Evolutionary conservation across 2,329 filamentous ascomycete genomes (phyloP), one percentile per base, ranked within the genome.

Genomic region (Niveomyces coronatus): DNA sequence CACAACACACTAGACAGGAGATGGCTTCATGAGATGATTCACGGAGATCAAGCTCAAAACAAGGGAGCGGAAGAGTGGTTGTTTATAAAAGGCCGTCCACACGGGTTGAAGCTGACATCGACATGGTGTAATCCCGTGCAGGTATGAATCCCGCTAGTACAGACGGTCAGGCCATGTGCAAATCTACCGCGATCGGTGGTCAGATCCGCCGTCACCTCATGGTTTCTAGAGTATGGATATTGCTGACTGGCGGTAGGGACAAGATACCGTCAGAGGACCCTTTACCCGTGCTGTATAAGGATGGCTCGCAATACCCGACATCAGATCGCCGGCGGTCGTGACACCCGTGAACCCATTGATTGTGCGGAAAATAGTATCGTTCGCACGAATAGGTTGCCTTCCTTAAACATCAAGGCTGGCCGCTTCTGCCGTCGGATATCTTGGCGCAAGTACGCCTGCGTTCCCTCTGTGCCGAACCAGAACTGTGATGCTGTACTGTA

Each of bases 111-210:
- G 37, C 31, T 34, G 30, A 40, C 37, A 35, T 39, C 26, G 30
- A 40, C 37, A 35, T 39, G 31, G 10, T 35, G 37, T 31, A 40
- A 40, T 40, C 31, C 37, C 37, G 37, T 26, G 30, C 24, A 22
- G 14, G 37, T 14, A 32, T 15, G 37, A 39, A 39, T 39, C 23
- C 37, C 37, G 37, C 37, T 40, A 35, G 26, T n/a, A n/a, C n/a
- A n/a, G 26, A 27, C 31, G 24, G 37, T 35, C 31, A 40, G 37
- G 31, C n/a, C 27, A 39, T 35, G 15, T 35, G 16, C 24, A 24
- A 31, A 6, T 15, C 26, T 40, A 11, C 26, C 37, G 20, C 15
- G 19, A 35, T 17, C 19, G 19, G 20, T 31, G 24, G 31, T 35
- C 15, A 35, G 31, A 26, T 31, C 16, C 24, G 32, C 24, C n/a